Evolutionary conservation across 208 protist genomes (phyloP).

Genomic region (Trypanosoma scelopori): DNA sequence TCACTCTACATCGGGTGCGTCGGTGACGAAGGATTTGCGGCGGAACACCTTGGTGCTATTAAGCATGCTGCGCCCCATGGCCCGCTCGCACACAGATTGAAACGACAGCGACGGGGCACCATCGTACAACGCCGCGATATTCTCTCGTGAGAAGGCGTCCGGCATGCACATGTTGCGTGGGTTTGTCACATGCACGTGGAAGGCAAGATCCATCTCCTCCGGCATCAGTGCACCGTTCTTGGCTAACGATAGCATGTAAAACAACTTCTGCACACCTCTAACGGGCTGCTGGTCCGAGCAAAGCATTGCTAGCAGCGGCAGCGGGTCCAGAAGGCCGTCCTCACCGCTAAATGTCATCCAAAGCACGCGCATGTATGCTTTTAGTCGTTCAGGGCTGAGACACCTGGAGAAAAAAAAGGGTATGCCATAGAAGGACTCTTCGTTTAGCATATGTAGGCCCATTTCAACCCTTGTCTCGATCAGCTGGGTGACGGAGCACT

Average conservation of each 20-base stretch:
- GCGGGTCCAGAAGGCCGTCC: slow-evolving; percentile 40
- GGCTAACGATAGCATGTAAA: slow-evolving; percentile 48
- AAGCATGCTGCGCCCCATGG: slow-evolving; percentile 80
- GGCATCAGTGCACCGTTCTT: slow-evolving; percentile 31
- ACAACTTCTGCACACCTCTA: slow-evolving; percentile 83
- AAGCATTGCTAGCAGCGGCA: slow-evolving; percentile 67
- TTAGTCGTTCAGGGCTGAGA: slow-evolving; percentile 45
- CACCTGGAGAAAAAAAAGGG: slow-evolving; percentile 67
- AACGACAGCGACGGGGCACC: slow-evolving; percentile 43
- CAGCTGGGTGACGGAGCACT: slow-evolving; percentile 59
- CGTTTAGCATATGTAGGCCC: slow-evolving; percentile 35
- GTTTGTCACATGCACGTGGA: slow-evolving; percentile 72
- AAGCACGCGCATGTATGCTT: slow-evolving; percentile 58
- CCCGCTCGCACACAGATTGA: slow-evolving; percentile 50
- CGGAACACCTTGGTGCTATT: slow-evolving; percentile 70
- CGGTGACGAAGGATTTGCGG: slow-evolving; percentile 53
- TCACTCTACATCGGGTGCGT: slow-evolving; percentile 20
- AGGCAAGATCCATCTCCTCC: slow-evolving; percentile 36
- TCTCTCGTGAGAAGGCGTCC: slow-evolving; percentile 59
- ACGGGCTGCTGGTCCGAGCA: slow-evolving; percentile 78
- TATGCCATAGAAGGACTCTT: slow-evolving; percentile 54
- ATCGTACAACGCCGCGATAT: slow-evolving; percentile 60
- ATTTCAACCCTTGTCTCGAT: slow-evolving; percentile 38
- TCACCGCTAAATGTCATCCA: slow-evolving; percentile 71
- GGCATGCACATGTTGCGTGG: slow-evolving; percentile 42